Evolutionary conservation across 106 monocot genomes (phyloP).

Genomic region (Cymbidium sinense): DNA sequence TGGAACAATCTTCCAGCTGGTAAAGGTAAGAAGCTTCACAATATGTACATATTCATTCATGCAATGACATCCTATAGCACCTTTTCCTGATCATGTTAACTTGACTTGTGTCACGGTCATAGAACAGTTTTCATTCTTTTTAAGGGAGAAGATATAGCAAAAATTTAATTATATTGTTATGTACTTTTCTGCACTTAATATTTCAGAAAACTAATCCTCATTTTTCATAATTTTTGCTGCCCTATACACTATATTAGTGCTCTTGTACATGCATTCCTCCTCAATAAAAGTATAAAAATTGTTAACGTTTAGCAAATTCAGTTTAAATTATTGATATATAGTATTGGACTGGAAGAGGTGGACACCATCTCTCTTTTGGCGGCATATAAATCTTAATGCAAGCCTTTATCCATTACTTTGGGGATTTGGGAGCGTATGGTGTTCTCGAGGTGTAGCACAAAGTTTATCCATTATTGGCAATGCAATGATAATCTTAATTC

Average conservation of each 20-base stretch:
- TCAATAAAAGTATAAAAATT: too few species aligned
- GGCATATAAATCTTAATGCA: not conserved
- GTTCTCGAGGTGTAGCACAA: too few species aligned
- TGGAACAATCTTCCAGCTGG: constrained; percentile 8
- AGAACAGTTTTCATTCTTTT: not conserved
- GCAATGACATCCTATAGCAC: not conserved
- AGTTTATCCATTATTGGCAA: too few species aligned
- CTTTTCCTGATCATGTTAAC: not conserved
- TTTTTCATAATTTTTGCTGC: not conserved
- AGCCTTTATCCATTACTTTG: not conserved
- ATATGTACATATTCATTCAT: not conserved
- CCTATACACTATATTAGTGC: not conserved
- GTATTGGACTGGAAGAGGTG: not conserved
- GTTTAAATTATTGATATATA: not conserved
- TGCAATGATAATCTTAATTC: too few species aligned
- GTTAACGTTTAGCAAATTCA: too few species aligned
- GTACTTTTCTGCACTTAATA: not conserved
- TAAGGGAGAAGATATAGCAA: not conserved
- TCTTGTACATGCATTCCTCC: not conserved
- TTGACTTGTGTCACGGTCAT: not conserved
- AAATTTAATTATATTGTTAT: not conserved
- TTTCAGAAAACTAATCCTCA: not conserved
- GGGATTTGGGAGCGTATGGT: too few species aligned
- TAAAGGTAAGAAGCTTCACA: constrained; percentile 1
- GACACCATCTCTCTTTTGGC: not conserved